Percentiles rank a stretch among this genome's conserved stretches.
Conservation (phyloP, 129 eudicot species). For the Flaveria bidentis region DNA sequence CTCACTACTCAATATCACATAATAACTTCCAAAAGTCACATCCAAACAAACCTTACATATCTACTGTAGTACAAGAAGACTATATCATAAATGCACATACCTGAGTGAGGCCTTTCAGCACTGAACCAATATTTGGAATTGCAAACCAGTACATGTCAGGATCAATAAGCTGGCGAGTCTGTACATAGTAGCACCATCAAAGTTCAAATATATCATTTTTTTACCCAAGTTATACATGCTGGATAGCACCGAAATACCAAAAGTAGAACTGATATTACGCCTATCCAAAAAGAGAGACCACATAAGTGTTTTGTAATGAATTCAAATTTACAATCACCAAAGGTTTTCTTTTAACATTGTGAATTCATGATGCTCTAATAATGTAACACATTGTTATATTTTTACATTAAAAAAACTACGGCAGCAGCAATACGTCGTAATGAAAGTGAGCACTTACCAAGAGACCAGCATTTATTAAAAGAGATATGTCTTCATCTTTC, state of each 20-base stretch:
- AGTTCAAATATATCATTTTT: not conserved
- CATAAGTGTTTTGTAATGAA: not conserved
- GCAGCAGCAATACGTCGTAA: no score
- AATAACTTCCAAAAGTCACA: not conserved
- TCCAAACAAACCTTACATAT: not conserved
- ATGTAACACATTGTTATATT: not conserved
- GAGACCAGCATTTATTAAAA: conserved; percentile 85
- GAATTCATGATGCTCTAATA: not conserved
- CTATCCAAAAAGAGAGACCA: conserved; percentile 8
- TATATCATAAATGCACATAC: conserved; percentile 35
- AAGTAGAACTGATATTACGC: not conserved
- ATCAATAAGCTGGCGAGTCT: conserved; percentile 97
- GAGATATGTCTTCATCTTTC: conserved; percentile 86
- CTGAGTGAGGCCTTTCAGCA: conserved; percentile 90
- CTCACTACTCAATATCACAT: not conserved
- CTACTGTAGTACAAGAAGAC: conserved; percentile 1
- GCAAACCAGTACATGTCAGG: conserved; percentile 93
- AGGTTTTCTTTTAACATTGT: not conserved
- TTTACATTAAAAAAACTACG: not conserved
- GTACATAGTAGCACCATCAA: conserved; percentile 23
- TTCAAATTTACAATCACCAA: not conserved
- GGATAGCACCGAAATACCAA: not conserved
- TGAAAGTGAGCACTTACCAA: conserved; percentile 55
- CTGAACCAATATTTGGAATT: conserved; percentile 85
- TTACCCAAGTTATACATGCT: not conserved